Conservation (phyloP, 2,329 filamentous ascomycete species). For the Aspergillus carbonarius region DNA sequence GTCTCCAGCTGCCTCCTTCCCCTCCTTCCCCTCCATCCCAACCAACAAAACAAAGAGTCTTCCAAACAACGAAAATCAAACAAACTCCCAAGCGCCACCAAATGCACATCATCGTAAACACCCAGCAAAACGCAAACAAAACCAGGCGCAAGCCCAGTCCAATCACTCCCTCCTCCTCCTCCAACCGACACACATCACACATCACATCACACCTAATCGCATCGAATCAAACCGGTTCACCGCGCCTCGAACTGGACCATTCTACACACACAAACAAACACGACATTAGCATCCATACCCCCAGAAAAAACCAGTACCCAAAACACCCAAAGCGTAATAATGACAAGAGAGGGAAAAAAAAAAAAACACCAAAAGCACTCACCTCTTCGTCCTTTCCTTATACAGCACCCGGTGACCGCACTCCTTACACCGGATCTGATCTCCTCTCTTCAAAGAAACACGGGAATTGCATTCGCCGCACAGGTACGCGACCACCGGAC, state of each 20-base stretch:
- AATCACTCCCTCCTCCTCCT: too few species aligned
- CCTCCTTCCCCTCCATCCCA: background rate
- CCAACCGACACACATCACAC: background rate
- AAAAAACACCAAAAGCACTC: conserved; percentile 36
- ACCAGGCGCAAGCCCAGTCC: background rate
- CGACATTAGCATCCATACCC: conserved; percentile 5
- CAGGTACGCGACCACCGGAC: conserved; percentile 64
- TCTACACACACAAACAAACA: conserved; percentile 47
- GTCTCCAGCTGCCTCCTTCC: background rate
- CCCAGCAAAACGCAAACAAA: background rate
- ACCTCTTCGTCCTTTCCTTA: conserved; percentile 98
- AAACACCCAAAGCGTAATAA: too few species aligned
- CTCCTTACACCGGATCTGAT: conserved; percentile 83
- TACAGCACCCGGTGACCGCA: conserved; percentile 95
- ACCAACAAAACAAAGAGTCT: background rate
- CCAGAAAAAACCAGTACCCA: conserved; percentile 1
- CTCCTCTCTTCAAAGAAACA: conserved; percentile 71
- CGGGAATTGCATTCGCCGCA: conserved; percentile 84
- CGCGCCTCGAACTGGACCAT: conserved; percentile 99
- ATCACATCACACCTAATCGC: background rate
- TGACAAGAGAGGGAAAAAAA: background rate
- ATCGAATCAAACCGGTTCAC: conserved; percentile 46
- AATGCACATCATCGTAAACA: conserved; percentile 30
- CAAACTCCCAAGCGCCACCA: conserved; percentile 33
- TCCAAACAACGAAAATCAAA: background rate